Conservation (phyloP, 352 stramenopile genomes). For the Pythium vanterpoolii region DNA sequence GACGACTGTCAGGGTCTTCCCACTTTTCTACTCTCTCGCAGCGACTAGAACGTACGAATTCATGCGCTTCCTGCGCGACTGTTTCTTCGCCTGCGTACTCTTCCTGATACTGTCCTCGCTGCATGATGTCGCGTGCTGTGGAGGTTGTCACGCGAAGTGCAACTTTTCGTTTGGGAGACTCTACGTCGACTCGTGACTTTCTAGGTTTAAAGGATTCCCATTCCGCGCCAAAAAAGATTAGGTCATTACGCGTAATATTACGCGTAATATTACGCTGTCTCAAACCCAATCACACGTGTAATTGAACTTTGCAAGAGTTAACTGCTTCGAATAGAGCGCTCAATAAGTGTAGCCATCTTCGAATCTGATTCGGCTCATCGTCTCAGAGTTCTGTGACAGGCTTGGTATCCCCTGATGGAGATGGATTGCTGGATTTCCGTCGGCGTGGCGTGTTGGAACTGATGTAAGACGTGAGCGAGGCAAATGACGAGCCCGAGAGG, state of each 20-base stretch:
- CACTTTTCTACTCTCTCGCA: not conserved
- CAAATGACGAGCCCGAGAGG: slow-evolving; percentile 9
- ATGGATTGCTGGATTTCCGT: slow-evolving; percentile 1
- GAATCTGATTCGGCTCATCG: not conserved
- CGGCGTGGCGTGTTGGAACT: slow-evolving; percentile 9
- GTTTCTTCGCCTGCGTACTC: slow-evolving; percentile 37
- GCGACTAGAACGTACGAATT: slow-evolving; percentile 25
- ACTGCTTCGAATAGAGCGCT: slow-evolving; percentile 10
- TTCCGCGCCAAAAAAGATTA: slow-evolving; percentile 18
- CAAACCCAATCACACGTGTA: slow-evolving; percentile 20
- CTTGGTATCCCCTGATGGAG: not conserved
- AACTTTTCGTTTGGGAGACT: not conserved
- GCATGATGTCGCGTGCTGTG: slow-evolving; percentile 14
- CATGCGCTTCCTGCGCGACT: slow-evolving; percentile 36
- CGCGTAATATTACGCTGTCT: slow-evolving; percentile 6
- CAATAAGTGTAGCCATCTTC: slow-evolving; percentile 5
- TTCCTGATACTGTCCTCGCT: slow-evolving; percentile 44
- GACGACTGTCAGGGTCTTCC: not conserved
- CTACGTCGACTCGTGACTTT: not conserved
- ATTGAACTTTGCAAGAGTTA: slow-evolving; percentile 10
- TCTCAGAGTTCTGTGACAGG: slow-evolving; percentile 13
- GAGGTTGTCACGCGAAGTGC: not conserved
- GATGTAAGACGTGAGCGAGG: slow-evolving; percentile 20
- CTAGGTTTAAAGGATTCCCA: slow-evolving; percentile 23
- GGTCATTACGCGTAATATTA: slow-evolving; percentile 18